These are phyloP conservation scores for Tricharina praecox DNA, from an alignment of 495 filamentous ascomycete genomes.

Conservation along the genomic window DNA sequence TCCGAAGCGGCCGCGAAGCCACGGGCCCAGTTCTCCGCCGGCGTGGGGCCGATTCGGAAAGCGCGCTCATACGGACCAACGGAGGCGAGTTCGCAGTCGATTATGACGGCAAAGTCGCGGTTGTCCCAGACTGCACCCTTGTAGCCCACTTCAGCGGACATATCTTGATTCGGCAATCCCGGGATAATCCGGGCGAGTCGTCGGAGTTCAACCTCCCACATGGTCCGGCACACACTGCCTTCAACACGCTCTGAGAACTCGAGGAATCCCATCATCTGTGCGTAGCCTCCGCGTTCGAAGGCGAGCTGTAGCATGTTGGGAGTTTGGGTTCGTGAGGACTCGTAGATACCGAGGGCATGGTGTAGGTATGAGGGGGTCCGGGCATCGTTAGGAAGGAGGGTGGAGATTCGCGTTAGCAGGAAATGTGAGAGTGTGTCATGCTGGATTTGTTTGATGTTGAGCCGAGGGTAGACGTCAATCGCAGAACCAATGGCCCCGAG, in stretches of 20 bases:
- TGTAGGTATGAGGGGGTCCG: slow-evolving; percentile 9
- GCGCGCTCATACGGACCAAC: slow-evolving; percentile 18
- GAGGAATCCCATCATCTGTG: slow-evolving; percentile 27
- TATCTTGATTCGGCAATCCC: slow-evolving; percentile 8
- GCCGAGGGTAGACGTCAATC: slow-evolving; percentile 34
- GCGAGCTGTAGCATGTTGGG: slow-evolving; percentile 27
- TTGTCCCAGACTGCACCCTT: slow-evolving; percentile 24
- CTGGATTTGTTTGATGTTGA: slow-evolving; percentile 46
- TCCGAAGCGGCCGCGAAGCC: slow-evolving; percentile 21
- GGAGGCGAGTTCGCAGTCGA: slow-evolving; percentile 20
- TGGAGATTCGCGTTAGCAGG: slow-evolving; percentile 41
- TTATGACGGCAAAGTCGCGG: slow-evolving; percentile 26
- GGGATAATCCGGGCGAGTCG: slow-evolving; percentile 18
- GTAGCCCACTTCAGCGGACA: slow-evolving; percentile 6
- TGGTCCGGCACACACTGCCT: slow-evolving; percentile 23
- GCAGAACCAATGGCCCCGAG: slow-evolving; percentile 40
- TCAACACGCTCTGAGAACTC: slow-evolving; percentile 25
- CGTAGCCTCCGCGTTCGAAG: slow-evolving; percentile 27
- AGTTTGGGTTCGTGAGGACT: slow-evolving; percentile 20
- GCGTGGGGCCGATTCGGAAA: slow-evolving; percentile 19
- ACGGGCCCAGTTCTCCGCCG: slow-evolving; percentile 20
- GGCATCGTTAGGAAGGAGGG: slow-evolving; percentile 28
- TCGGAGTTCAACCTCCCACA: slow-evolving; percentile 26
- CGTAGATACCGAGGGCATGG: slow-evolving; percentile 23
- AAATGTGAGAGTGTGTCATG: slow-evolving; percentile 42